phyloP scores from a whole-genome alignment of 2,329 filamentous ascomycete species.

The Aspergillus bombycis region DNA sequence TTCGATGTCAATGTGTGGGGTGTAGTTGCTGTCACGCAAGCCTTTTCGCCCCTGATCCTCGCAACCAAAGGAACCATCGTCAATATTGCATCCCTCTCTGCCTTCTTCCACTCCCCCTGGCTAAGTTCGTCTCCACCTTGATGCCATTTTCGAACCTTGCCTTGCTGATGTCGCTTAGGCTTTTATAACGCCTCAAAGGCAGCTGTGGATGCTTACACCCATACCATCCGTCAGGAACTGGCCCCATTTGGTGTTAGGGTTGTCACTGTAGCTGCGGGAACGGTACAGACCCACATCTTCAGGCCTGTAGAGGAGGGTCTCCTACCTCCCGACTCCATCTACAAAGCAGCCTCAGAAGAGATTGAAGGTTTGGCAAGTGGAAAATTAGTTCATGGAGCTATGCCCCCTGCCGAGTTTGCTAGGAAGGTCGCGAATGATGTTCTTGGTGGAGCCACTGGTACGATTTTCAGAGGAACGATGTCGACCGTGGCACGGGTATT shows the following conservation, averaged over 20 bases:
- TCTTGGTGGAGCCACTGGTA: slow-evolving; percentile 23
- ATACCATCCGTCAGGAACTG: slow-evolving; percentile 28
- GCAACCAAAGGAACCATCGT: slow-evolving; percentile 28
- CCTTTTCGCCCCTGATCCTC: slow-evolving; percentile 38
- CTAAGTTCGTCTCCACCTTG: slow-evolving; percentile 1
- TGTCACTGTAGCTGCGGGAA: slow-evolving; percentile 23
- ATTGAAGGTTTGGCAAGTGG: slow-evolving; percentile 8
- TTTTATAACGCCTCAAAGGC: slow-evolving; percentile 30
- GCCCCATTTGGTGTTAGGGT: slow-evolving; percentile 29
- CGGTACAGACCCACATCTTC: slow-evolving; percentile 24
- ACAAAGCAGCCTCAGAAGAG: slow-evolving; percentile 16
- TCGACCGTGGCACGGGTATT: slow-evolving; percentile 15
- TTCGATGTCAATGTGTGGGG: slow-evolving; percentile 51
- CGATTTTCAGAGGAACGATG: slow-evolving; percentile 24
- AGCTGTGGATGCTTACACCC: slow-evolving; percentile 23
- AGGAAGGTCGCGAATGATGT: slow-evolving; percentile 26
- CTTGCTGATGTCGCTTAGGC: neutral
- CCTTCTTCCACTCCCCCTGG: slow-evolving; percentile 20
- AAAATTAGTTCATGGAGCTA: slow-evolving; percentile 5
- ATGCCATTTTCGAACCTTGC: neutral
- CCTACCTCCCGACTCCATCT: slow-evolving; percentile 24
- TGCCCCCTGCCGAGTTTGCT: slow-evolving; percentile 20
- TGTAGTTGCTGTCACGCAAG: slow-evolving; percentile 39
- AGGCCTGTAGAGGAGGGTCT: neutral
- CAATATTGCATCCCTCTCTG: slow-evolving; percentile 30